Conservation (phyloP, 2,329 filamentous ascomycete species). For the Macrophomina phaseolina region DNA sequence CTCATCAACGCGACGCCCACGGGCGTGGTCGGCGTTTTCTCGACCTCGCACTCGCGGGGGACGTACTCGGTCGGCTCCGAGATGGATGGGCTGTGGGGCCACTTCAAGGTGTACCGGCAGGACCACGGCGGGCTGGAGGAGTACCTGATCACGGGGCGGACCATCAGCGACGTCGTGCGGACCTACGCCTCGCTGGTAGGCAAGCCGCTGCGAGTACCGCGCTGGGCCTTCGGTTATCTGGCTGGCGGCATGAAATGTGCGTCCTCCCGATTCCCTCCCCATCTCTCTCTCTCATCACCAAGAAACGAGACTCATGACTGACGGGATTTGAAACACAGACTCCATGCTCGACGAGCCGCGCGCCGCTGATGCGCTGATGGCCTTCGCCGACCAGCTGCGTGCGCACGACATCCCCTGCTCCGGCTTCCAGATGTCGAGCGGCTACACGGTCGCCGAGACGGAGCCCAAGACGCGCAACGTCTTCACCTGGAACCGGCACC, state of each 20-base stretch:
- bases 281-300: no score
- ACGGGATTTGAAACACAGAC: slow-evolving; percentile 34
- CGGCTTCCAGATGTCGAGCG: slow-evolving; percentile 74
- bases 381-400: slow-evolving; percentile 66
- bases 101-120: slow-evolving; percentile 76
- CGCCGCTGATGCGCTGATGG: slow-evolving; percentile 62
- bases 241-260: slow-evolving; percentile 67
- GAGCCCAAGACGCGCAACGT: slow-evolving; percentile 74
- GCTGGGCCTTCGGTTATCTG: slow-evolving; percentile 76
- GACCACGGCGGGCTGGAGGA: slow-evolving; percentile 74
- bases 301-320: no score
- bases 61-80: slow-evolving; percentile 72
- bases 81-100: slow-evolving; percentile 77
- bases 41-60: slow-evolving; percentile 68
- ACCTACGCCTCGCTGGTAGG: slow-evolving; percentile 72
- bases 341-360: slow-evolving; percentile 62
- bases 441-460: slow-evolving; percentile 71
- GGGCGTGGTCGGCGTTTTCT: slow-evolving; percentile 71
- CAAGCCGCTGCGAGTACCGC: slow-evolving; percentile 69
- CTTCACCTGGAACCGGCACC: slow-evolving; percentile 72
- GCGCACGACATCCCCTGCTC: slow-evolving; percentile 72
- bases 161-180: slow-evolving; percentile 68
- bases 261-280: no score
- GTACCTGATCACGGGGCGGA: slow-evolving; percentile 71
- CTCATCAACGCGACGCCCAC: slow-evolving; percentile 70